phyloP scores from a whole-genome alignment of 2,329 filamentous ascomycete species.

The Davidsoniella virescens region DNA sequence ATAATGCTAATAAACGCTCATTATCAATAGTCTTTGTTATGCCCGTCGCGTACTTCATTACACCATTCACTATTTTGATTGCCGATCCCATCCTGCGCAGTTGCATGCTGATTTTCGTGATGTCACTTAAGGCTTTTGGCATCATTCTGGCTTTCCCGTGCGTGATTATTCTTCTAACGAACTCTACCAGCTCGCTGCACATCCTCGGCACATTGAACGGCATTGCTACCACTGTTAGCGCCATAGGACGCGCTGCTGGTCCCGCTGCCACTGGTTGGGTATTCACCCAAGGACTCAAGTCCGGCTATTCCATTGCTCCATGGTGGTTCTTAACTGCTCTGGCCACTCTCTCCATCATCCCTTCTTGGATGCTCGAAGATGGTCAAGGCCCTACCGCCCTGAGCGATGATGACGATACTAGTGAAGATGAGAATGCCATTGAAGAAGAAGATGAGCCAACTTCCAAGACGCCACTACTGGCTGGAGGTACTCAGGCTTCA shows the following conservation, averaged over 20 bases:
- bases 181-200: conserved; percentile 57
- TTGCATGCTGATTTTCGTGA: conserved; percentile 45
- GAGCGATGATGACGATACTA: conserved; percentile 18
- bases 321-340: conserved; percentile 64
- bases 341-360: conserved; percentile 48
- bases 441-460: conserved; percentile 2
- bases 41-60: conserved; percentile 63
- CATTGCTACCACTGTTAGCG: conserved; percentile 68
- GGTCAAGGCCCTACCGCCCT: conserved; percentile 45
- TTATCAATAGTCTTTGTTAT: conserved; percentile 37
- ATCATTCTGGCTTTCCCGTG: conserved; percentile 82
- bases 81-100: conserved; percentile 33
- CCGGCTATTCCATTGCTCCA: conserved; percentile 60
- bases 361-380: conserved; percentile 58
- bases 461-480: conserved; percentile 10
- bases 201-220: conserved; percentile 84
- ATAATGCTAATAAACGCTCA: not conserved
- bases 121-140: conserved; percentile 57
- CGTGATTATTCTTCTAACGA: conserved; percentile 78
- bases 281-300: conserved; percentile 61
- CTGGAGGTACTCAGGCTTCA: not conserved
- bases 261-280: conserved; percentile 56
- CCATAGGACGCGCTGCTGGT: conserved; percentile 62
- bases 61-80: conserved; percentile 62
- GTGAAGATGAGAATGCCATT: conserved; percentile 19